Evolutionary conservation across 2,329 filamentous ascomycete genomes (phyloP).

Genomic region (Drechslerella dactyloides): DNA sequence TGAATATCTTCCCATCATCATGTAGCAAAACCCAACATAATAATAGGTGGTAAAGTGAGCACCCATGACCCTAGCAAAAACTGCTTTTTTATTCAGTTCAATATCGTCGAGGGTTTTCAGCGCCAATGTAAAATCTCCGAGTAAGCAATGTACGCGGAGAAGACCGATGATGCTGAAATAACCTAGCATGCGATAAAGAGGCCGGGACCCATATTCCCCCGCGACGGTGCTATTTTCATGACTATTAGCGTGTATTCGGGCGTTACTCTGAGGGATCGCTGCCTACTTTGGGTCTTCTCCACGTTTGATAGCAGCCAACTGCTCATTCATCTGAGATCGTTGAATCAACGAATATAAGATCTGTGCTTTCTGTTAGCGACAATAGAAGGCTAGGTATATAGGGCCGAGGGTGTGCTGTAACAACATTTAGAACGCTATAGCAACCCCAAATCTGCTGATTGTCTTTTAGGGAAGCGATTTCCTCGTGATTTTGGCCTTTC

Average conservation of each 20-base stretch:
- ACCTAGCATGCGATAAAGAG: constrained; percentile 95
- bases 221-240: constrained; percentile 67
- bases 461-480: constrained; percentile 86
- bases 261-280: not conserved
- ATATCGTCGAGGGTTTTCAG: constrained; percentile 99
- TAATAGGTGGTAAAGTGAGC: constrained; percentile 96
- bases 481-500: constrained; percentile 82
- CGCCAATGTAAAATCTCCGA: constrained; percentile 96
- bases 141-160: constrained; percentile 90
- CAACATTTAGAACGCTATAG: constrained; percentile 93
- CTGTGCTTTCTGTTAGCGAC: constrained; percentile 3
- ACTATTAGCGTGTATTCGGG: not conserved
- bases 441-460: constrained; percentile 99
- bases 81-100: constrained; percentile 99
- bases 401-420: not conserved
- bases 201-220: constrained; percentile 92
- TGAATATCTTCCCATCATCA: constrained; percentile 99
- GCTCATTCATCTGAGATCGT: constrained; percentile 96
- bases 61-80: constrained; percentile 99
- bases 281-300: constrained; percentile 82
- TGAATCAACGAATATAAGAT: constrained; percentile 98
- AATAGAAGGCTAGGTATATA: not conserved
- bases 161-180: constrained; percentile 99
- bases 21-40: constrained; percentile 99
- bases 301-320: constrained; percentile 91